phyloP scores from a whole-genome alignment of 2,329 filamentous ascomycete species.

The Bipolaris cookei region DNA sequence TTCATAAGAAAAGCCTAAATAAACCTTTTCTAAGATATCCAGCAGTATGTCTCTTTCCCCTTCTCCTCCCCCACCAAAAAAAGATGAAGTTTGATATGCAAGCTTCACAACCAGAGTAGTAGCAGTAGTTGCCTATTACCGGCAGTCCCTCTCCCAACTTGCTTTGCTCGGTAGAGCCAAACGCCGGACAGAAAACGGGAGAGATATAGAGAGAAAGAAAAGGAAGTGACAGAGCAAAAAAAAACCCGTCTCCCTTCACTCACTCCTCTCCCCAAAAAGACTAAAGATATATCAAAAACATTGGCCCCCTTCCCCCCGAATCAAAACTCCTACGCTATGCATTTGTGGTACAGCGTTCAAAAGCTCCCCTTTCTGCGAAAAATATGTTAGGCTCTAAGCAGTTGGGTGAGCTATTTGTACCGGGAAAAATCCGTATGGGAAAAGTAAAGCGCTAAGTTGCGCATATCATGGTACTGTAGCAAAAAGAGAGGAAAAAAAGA shows the following conservation, averaged over 20 bases:
- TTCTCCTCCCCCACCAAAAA: too few species aligned
- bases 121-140: neutral
- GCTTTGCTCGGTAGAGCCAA: neutral
- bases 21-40: neutral
- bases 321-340: conserved; percentile 45
- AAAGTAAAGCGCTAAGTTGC: neutral
- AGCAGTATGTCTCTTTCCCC: neutral
- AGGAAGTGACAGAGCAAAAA: neutral
- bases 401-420: neutral
- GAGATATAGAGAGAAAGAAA: conserved; percentile 7
- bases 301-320: neutral
- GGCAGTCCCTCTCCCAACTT: neutral
- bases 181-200: neutral
- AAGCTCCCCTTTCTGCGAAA: neutral
- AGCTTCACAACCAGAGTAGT: too few species aligned
- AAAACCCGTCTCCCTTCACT: neutral
- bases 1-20: neutral
- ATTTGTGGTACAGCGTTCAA: conserved; percentile 30
- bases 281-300: conserved; percentile 26
- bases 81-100: too few species aligned
- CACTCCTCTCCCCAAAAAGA: conserved; percentile 24
- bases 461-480: conserved; percentile 6
- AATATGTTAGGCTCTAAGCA: neutral
- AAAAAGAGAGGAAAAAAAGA: neutral
- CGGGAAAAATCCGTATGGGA: neutral